These are phyloP conservation scores for Neobulgaria alba DNA, from an alignment of 2,329 filamentous ascomycete genomes.

Conservation along the genomic window DNA sequence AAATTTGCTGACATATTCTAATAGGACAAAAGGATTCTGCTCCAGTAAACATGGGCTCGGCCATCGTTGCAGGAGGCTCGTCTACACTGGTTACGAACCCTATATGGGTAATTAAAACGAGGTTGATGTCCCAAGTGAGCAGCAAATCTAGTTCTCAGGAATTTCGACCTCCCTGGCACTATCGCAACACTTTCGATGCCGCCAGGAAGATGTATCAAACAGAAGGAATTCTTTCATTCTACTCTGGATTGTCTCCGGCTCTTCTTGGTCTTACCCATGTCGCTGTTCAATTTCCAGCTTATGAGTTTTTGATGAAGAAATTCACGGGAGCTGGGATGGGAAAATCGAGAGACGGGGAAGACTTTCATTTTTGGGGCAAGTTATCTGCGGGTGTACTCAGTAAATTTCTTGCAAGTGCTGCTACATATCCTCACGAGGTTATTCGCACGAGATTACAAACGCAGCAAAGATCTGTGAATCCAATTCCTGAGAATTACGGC, in stretches of 20 bases:
- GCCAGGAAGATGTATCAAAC: constrained; percentile 91
- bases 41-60: constrained; percentile 78
- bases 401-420: constrained; percentile 88
- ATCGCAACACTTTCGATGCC: constrained; percentile 80
- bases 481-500: constrained; percentile 43
- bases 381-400: constrained; percentile 83
- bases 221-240: constrained; percentile 85
- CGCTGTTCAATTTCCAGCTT: constrained; percentile 92
- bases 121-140: constrained; percentile 88
- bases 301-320: constrained; percentile 83
- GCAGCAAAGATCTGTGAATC: constrained; percentile 64
- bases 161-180: constrained; percentile 76
- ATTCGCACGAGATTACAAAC: constrained; percentile 90
- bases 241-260: constrained; percentile 87
- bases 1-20: constrained; percentile 11
- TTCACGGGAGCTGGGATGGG: constrained; percentile 92
- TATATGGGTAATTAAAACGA: constrained; percentile 98
- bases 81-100: constrained; percentile 94
- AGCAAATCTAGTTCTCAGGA: constrained; percentile 41
- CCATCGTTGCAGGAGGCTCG: constrained; percentile 81
- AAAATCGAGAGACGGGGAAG: constrained; percentile 42
- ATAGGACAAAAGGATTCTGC: constrained; percentile 58
- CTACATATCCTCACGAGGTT: constrained; percentile 96
- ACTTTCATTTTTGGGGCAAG: constrained; percentile 69
- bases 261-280: constrained; percentile 89